Percentiles rank a stretch among this genome's conserved stretches.
phyloP scores from a whole-genome alignment of 1,284 basidiomycete species.

The Melampsora abietis-canadensis region DNA sequence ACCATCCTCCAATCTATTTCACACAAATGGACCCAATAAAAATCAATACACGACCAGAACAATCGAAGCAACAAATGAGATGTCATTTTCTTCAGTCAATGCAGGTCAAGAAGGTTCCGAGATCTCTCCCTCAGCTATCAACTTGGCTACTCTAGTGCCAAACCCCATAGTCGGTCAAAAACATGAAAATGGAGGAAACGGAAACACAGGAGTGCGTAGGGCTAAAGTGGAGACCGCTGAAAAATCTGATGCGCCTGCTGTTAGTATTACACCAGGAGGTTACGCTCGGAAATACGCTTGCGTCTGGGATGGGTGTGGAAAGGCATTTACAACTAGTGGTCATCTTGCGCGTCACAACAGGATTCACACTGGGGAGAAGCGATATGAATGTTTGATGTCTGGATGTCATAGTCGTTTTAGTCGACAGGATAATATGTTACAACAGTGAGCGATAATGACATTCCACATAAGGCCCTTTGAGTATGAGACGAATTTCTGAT shows the following conservation, averaged over 20 bases:
- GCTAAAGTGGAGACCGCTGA: no score
- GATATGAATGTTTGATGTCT: slow-evolving; percentile 44
- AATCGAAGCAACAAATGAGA: no score
- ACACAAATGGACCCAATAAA: no score
- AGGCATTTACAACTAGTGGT: slow-evolving; percentile 44
- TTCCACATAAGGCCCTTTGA: not conserved
- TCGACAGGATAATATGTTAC: slow-evolving; percentile 47
- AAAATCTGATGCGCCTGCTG: not conserved
- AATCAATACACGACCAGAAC: no score
- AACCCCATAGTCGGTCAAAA: no score
- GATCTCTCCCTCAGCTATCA: no score
- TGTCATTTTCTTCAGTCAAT: no score
- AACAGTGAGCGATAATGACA: slow-evolving; percentile 44
- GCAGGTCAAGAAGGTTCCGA: no score
- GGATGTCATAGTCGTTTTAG: slow-evolving; percentile 45
- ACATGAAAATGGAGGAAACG: no score
- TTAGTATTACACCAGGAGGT: slow-evolving; percentile 35
- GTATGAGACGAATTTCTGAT: not conserved
- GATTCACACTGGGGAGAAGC: slow-evolving; percentile 46
- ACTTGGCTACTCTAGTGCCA: no score
- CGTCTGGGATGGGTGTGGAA: slow-evolving; percentile 41
- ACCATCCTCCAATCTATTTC: no score
- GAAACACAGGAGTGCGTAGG: no score
- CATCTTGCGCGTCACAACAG: slow-evolving; percentile 46
- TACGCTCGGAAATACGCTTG: slow-evolving; percentile 43